Conservation (phyloP, 768 basidiomycete species). For the Macrolepiota fuliginosa region DNA sequence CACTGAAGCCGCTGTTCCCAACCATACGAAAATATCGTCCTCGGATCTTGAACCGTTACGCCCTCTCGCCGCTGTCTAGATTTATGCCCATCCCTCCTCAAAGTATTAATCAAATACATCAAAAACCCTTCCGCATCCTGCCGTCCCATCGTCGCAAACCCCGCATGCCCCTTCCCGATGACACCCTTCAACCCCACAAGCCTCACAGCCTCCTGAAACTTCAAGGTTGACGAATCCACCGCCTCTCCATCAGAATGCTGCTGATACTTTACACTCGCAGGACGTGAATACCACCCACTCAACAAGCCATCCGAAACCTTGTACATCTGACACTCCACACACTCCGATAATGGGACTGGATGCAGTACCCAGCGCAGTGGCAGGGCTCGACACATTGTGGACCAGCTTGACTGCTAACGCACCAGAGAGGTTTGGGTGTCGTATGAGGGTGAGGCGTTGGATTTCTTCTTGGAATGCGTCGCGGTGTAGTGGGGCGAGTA, state of each 20-base stretch:
- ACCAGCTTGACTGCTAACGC: conserved; percentile 67
- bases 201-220: conserved; percentile 82
- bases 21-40: conserved; percentile 74
- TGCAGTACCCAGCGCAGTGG: conserved; percentile 26
- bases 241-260: conserved; percentile 2
- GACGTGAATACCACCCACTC: conserved; percentile 85
- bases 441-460: conserved; percentile 52
- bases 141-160: conserved; percentile 95
- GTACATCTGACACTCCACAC: conserved; percentile 91
- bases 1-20: conserved; percentile 90
- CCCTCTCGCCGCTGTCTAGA: conserved; percentile 30
- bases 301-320: conserved; percentile 92
- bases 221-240: conserved; percentile 24
- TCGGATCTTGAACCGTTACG: conserved; percentile 50
- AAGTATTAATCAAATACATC: conserved; percentile 67
- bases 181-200: conserved; percentile 86
- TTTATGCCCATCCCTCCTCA: conserved; percentile 66
- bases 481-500: conserved; percentile 66
- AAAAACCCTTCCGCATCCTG: conserved; percentile 98
- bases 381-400: conserved; percentile 39
- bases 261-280: conserved; percentile 31
- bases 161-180: conserved; percentile 88
- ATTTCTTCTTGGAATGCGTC: conserved; percentile 63
- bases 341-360: conserved; percentile 39
- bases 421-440: conserved; percentile 64